Base-by-base conservation (phyloP, 169 alveolate genomes). In the Eimeria necatrix region DNA sequence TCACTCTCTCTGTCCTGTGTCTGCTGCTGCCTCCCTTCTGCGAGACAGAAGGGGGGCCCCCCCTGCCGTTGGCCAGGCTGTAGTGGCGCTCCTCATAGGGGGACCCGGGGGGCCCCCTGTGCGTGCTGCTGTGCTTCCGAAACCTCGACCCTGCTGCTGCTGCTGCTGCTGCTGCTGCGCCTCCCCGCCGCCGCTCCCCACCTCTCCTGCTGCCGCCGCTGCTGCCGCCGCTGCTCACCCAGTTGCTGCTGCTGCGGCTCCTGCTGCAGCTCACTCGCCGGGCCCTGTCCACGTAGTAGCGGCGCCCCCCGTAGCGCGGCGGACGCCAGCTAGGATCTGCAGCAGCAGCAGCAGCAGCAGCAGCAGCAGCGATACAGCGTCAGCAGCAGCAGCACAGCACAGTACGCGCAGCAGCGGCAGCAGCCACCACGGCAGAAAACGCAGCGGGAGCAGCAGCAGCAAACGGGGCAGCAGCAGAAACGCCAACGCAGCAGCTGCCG, bases 211-310 rank as follows among this genome's bases (percentile, higher is more conserved):
- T 74, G 5, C 7, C 85, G 26, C 20, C 85, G 60, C 85, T 74
- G 85, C 85, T 74, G 85, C 85, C 0, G 1, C 49, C 8, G 85
- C 85, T 74, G 85, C 85, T 74, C 32, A 14, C 32, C 85, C 85
- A 48, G 59, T 53, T 74, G 85, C 85, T 48, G 85, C 85, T 74
- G 60, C 85, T 48, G 78, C 78, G 78, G 78, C 78, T 68, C 32
- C 78, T 68, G 78, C 78, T 68, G 78, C 78, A 68, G 60, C 85
- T 74, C 59, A 4, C 20, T 5, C 85, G 85, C 2, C 85, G 85
- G 14, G 59, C 59, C 7, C 24, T 24, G 6, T 48, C 59, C 60
- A 18, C n/a, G 14, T 9, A 20, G 49, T 16, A 18, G 60, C 85
- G 49, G 6, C 26, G 26, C 12, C 59, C 24, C 2, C 32, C 41